Conservation (phyloP, 371 early-diverging fungal genomes). For the Rhizopus stolonifer region DNA sequence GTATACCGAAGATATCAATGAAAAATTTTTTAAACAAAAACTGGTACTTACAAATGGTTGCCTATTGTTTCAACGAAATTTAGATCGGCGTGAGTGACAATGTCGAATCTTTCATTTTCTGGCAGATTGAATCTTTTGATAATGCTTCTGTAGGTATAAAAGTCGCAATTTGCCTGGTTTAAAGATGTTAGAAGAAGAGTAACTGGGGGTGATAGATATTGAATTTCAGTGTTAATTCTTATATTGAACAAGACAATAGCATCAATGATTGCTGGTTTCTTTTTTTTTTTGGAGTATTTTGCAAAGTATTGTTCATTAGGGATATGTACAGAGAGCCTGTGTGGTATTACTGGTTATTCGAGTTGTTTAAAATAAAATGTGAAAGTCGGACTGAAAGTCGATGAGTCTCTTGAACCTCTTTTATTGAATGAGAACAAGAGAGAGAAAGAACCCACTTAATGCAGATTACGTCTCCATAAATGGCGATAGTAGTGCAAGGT, state of each 20-base stretch:
- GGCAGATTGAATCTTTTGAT: constrained; percentile 12
- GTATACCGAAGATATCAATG: constrained; percentile 7
- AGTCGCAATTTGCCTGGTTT: constrained; percentile 10
- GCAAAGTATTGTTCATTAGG: constrained; percentile 2
- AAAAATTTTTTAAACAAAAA: constrained; percentile 6
- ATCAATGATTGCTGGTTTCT: constrained; percentile 1
- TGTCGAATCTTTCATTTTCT: constrained; percentile 12
- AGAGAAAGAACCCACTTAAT: too few species aligned
- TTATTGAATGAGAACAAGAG: too few species aligned
- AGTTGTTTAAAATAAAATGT: too few species aligned
- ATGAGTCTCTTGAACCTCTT: too few species aligned
- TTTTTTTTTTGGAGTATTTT: constrained; percentile 5
- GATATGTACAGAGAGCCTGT: constrained; percentile 10
- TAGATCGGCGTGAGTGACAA: constrained; percentile 10
- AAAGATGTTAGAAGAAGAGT: constrained; percentile 10
- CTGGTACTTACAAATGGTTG: constrained; percentile 11
- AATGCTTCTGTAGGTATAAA: constrained; percentile 16
- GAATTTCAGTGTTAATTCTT: constrained; percentile 9
- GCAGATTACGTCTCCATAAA: too few species aligned
- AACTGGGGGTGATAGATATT: constrained; percentile 11
- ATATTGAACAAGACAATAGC: constrained; percentile 5
- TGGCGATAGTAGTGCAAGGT: too few species aligned
- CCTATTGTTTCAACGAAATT: constrained; percentile 16
- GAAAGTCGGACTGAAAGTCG: too few species aligned
- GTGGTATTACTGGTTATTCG: too few species aligned